Percentiles rank a stretch among this genome's conserved stretches.
These are phyloP conservation scores for Dendrocalamus latiflorus DNA, from an alignment of 202 grass and related monocot genomes.

Conservation along the genomic window DNA sequence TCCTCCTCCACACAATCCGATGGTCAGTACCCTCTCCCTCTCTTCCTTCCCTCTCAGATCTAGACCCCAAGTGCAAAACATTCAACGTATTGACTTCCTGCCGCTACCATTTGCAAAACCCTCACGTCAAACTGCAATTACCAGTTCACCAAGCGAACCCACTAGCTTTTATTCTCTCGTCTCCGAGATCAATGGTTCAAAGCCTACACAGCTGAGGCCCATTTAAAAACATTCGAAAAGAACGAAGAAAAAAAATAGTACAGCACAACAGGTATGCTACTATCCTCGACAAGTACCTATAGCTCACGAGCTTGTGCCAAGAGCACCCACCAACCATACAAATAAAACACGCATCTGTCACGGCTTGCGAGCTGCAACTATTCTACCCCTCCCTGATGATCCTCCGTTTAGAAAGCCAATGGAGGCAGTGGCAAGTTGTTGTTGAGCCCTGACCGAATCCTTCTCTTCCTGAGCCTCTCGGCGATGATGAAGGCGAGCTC, in stretches of 20 bases:
- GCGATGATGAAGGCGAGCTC: slow-evolving; percentile 89
- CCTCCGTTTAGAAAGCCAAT: slow-evolving; percentile 55
- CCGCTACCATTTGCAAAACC: not conserved
- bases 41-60: no score
- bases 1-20: no score
- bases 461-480: slow-evolving; percentile 88
- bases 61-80: no score
- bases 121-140: not conserved
- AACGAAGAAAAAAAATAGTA: slow-evolving; percentile 22
- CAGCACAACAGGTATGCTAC: slow-evolving; percentile 24
- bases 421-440: slow-evolving; percentile 61
- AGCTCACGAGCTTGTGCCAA: slow-evolving; percentile 27
- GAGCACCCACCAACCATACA: slow-evolving; percentile 46
- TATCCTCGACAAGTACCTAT: slow-evolving; percentile 21
- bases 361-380: slow-evolving; percentile 24
- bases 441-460: slow-evolving; percentile 46
- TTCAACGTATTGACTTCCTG: not conserved
- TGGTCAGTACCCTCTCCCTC: no score
- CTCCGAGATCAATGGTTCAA: slow-evolving; percentile 32
- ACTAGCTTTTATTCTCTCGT: slow-evolving; percentile 34
- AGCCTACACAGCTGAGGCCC: slow-evolving; percentile 22
- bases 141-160: slow-evolving; percentile 10
- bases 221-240: slow-evolving; percentile 14
- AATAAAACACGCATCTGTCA: slow-evolving; percentile 23
- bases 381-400: not conserved